Evolutionary conservation across 2,329 filamentous ascomycete species (phyloP), one percentile per base, ranked within the genome.

Genomic region (Colletotrichum lupini): DNA sequence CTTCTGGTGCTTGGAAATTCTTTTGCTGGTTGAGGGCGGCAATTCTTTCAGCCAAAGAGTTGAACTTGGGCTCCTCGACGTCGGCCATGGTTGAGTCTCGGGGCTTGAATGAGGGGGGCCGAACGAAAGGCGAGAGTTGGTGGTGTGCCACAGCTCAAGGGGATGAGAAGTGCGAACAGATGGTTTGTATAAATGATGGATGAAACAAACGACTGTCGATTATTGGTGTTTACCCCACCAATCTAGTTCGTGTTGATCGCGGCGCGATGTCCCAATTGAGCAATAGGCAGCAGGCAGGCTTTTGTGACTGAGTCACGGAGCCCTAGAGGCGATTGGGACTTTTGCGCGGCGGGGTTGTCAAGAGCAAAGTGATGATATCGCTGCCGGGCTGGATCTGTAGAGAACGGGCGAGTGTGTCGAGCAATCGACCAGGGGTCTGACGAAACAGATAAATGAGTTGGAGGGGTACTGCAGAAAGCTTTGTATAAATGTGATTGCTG

Each of bases 11-110:
- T 70, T 83, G 83, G 82, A 92, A 89, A 83, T 88, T 89, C 81
- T 89, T 89, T 80, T 92, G 87, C 78, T 84, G 83, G 76, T 92
- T 92, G 75, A 92, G 85, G 35, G 91, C 91, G 11, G 90, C 90
- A 75, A 92, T 92, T 65, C 91, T 86, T 80, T 92, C 89, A 5
- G 89, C 87, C 30, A 92, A 85, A 8, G 87, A 88, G 72, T 84
- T 90, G 80, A 90, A 92, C 74, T 88, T 88, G 52, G 89, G 89
- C 78, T 92, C 90, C 77, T 91, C 89, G 57, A 86, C 83, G 65
- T 92, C 90, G 8, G 89, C 85, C 91, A 92, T 92, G 72, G 63
- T 16, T 37, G 26, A 4, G 16, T 24, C 8, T 35, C 2, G 35
- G 22, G 30, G 46, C 42, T 14, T 73, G 71, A 56, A 12, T 30